These are phyloP conservation scores for Secale cereale DNA, from an alignment of 176 grass and related monocot species.

Conservation along the genomic window DNA sequence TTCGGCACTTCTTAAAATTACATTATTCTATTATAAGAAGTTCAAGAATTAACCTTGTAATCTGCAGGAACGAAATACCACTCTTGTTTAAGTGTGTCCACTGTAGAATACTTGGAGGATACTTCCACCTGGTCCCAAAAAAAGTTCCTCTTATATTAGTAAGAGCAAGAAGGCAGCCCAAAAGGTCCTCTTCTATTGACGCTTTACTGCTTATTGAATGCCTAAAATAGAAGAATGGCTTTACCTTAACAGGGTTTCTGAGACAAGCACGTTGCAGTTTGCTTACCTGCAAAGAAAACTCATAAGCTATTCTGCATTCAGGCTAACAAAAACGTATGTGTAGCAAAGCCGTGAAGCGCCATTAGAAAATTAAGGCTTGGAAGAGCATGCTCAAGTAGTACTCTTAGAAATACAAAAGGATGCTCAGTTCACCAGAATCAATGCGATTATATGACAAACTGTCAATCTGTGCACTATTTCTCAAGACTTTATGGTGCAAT, in stretches of 20 bases:
- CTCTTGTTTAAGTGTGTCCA: conserved; percentile 85
- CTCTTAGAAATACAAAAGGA: background rate
- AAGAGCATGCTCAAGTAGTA: background rate
- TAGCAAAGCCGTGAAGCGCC: background rate
- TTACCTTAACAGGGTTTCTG: conserved; percentile 89
- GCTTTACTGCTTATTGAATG: background rate
- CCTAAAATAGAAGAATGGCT: conserved; percentile 10
- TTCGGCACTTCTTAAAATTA: background rate
- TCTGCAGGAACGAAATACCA: conserved; percentile 66
- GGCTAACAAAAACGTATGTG: background rate
- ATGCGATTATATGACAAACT: background rate
- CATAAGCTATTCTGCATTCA: conserved; percentile 19
- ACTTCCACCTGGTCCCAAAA: conserved; percentile 55
- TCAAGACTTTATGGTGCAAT: conserved; percentile 1
- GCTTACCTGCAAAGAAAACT: conserved; percentile 46
- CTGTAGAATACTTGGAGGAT: conserved; percentile 81
- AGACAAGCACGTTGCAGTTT: conserved; percentile 94
- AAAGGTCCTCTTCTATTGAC: background rate
- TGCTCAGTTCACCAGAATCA: background rate
- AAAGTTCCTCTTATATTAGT: background rate
- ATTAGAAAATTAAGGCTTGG: background rate
- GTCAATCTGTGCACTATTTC: background rate
- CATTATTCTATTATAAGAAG: background rate
- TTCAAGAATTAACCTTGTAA: conserved; percentile 52
- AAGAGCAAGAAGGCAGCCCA: conserved; percentile 5